phyloP scores from a whole-genome alignment of 148 eudicot genomes.

The Rhododendron ferrugineum region DNA sequence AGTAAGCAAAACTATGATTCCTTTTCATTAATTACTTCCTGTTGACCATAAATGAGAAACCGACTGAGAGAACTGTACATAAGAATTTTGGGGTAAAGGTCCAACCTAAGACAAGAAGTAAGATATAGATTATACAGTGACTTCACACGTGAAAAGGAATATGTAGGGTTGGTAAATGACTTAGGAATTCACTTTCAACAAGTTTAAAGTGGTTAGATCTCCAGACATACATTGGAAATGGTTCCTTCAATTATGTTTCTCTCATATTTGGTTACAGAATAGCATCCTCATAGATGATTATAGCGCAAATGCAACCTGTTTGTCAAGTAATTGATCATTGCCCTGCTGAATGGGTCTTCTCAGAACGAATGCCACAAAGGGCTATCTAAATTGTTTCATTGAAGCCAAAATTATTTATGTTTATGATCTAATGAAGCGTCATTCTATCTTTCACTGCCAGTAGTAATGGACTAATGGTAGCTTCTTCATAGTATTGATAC shows the following conservation, averaged over 20 bases:
- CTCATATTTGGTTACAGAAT: neutral
- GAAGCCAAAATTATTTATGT: too few relatives aligned
- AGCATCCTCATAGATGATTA: neutral
- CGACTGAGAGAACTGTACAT: neutral
- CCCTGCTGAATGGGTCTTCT: neutral
- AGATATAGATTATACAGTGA: neutral
- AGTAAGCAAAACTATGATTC: conserved; percentile 32
- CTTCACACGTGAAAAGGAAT: neutral
- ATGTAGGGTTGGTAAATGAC: neutral
- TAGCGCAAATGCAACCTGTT: neutral
- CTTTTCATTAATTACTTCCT: neutral
- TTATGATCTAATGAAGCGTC: neutral
- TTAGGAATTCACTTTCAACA: neutral
- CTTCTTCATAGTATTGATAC: neutral
- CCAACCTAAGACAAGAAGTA: neutral
- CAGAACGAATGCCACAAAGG: neutral
- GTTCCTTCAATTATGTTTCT: neutral
- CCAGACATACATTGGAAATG: neutral
- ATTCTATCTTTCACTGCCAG: neutral
- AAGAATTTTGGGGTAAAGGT: neutral
- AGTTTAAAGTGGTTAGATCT: neutral
- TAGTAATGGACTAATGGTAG: neutral
- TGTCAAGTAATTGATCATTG: neutral
- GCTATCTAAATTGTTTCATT: neutral
- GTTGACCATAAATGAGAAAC: neutral